These are phyloP conservation scores for Ceratopteris richardii DNA, from an alignment of 75 land plant species.

Conservation along the genomic window DNA sequence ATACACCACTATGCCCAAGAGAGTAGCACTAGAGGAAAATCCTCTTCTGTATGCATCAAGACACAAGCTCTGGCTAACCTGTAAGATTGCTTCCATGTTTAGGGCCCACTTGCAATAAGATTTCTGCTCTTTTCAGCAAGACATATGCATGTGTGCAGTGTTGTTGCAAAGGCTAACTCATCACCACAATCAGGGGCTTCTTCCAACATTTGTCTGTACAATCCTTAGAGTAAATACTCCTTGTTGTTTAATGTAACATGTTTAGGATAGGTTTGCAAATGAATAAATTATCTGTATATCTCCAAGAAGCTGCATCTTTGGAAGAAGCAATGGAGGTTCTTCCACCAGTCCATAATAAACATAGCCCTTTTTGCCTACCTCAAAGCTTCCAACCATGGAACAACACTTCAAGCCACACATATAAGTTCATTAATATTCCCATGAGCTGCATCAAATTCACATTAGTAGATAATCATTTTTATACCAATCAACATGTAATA, in stretches of 20 bases:
- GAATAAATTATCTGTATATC: constrained; percentile 4
- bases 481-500: too few species aligned
- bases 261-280: constrained; percentile 16
- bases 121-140: neutral
- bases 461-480: too few species aligned
- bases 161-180: constrained; percentile 6
- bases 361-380: too few species aligned
- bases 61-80: constrained; percentile 17
- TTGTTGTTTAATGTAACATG: constrained; percentile 5
- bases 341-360: too few species aligned
- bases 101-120: neutral
- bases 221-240: constrained; percentile 1
- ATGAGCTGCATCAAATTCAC: too few species aligned
- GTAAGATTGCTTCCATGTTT: neutral
- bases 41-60: constrained; percentile 19
- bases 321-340: too few species aligned
- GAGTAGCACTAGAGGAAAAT: neutral
- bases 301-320: constrained; percentile 4
- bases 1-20: neutral
- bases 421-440: too few species aligned
- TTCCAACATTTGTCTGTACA: constrained; percentile 11
- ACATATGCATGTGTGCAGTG: constrained; percentile 10
- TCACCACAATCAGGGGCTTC: constrained; percentile 3
- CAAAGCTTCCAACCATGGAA: too few species aligned
- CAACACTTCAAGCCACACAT: too few species aligned